Percentiles rank a stretch among this genome's conserved stretches.
phyloP scores from a whole-genome alignment of 1,139 yeast genomes.

The Geotrichum fermentans region DNA sequence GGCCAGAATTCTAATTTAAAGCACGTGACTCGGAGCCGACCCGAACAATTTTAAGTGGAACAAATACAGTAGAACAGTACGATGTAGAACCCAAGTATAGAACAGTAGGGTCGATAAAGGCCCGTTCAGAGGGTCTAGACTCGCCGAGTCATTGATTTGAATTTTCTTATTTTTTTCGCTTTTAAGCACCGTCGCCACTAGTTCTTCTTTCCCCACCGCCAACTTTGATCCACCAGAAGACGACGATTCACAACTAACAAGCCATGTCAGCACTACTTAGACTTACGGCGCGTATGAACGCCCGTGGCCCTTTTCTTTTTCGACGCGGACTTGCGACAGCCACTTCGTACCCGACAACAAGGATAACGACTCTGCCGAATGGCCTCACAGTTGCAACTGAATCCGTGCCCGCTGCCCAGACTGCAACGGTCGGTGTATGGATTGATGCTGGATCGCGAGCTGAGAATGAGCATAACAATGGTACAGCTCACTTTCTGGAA shows the following conservation, averaged over 20 bases:
- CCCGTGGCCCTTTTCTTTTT: slow-evolving; percentile 2
- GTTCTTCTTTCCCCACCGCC: neutral
- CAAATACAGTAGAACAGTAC: neutral
- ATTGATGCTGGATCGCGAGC: slow-evolving; percentile 98
- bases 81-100: too few species aligned
- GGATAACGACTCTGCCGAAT: slow-evolving; percentile 63
- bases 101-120: too few species aligned
- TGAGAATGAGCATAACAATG: slow-evolving; percentile 75
- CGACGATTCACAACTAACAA: neutral
- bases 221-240: too few species aligned
- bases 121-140: too few species aligned
- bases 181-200: neutral
- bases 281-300: slow-evolving; percentile 19
- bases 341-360: slow-evolving; percentile 44
- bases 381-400: slow-evolving; percentile 95
- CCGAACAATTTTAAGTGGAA: neutral
- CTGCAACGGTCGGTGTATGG: slow-evolving; percentile 97
- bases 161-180: neutral
- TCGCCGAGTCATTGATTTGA: too few species aligned
- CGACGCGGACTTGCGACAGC: slow-evolving; percentile 28
- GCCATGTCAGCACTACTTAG: slow-evolving; percentile 26
- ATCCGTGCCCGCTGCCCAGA: slow-evolving; percentile 75
- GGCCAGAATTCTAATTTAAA: neutral
- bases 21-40: neutral
- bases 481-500: slow-evolving; percentile 96